These are phyloP conservation scores for Suhomyces xylopsoci DNA, from an alignment of 805 yeast genomes.

Conservation along the genomic window DNA sequence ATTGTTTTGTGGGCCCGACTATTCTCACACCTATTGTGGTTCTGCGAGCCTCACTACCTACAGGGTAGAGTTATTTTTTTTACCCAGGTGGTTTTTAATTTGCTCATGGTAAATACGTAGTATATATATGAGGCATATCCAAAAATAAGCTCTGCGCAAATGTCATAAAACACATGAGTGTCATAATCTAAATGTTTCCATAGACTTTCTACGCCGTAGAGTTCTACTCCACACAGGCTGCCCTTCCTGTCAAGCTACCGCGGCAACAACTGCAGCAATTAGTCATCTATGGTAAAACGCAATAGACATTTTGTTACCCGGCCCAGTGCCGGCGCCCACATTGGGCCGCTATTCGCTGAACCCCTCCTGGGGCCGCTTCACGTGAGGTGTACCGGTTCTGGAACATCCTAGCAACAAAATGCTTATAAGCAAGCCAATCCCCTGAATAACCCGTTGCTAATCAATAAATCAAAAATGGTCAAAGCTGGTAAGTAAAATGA, in stretches of 20 bases:
- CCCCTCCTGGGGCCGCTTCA: neutral
- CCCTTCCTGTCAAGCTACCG: neutral
- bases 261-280: neutral
- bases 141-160: too few species aligned
- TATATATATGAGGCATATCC: constrained; percentile 1
- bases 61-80: constrained; percentile 5
- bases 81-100: constrained; percentile 6
- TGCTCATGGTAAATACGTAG: neutral
- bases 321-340: neutral
- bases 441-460: neutral
- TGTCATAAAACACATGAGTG: too few species aligned
- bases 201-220: too few species aligned
- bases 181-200: too few species aligned
- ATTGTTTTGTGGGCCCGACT: too few species aligned
- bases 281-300: neutral
- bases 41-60: neutral
- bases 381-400: neutral
- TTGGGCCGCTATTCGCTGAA: neutral
- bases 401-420: neutral
- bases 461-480: constrained; percentile 42
- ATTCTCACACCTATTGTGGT: neutral
- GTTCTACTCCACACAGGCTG: too few species aligned
- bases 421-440: neutral
- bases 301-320: neutral
- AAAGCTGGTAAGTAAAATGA: constrained; percentile 54